phyloP scores from a whole-genome alignment of 2,329 filamentous ascomycete genomes.

The Pleurostoma richardsiae region DNA sequence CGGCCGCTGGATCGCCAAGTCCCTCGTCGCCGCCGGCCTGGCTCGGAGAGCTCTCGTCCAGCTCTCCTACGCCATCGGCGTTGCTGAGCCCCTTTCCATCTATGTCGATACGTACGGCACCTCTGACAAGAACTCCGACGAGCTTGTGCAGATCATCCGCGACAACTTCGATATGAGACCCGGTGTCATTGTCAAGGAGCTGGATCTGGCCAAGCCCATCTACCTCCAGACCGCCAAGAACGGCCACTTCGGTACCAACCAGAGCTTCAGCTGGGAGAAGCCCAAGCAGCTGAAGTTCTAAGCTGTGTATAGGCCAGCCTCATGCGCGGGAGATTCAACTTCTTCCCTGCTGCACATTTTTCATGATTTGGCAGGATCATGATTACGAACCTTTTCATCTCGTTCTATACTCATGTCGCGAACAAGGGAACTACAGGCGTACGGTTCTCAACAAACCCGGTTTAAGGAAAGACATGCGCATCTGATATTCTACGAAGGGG shows the following conservation, averaged over 20 bases:
- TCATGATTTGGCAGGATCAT: conserved; percentile 1
- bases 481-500: too few relatives aligned
- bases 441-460: conserved; percentile 30
- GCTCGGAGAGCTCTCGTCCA: conserved; percentile 92
- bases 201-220: conserved; percentile 92
- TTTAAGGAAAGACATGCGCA: conserved; percentile 16
- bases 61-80: conserved; percentile 98
- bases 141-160: conserved; percentile 91
- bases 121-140: conserved; percentile 79
- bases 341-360: conserved; percentile 9
- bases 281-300: conserved; percentile 93
- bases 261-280: conserved; percentile 97
- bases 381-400: background rate
- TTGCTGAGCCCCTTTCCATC: conserved; percentile 94
- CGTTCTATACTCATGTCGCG: conserved; percentile 6
- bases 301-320: conserved; percentile 22
- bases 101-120: conserved; percentile 98
- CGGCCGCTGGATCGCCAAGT: conserved; percentile 98
- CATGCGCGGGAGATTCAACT: conserved; percentile 22
- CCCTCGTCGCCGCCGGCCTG: conserved; percentile 81
- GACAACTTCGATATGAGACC: conserved; percentile 97
- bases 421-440: conserved; percentile 19
- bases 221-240: conserved; percentile 99
- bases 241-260: conserved; percentile 97
- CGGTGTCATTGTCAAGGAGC: conserved; percentile 97